Conservation (phyloP, 495 filamentous ascomycete species). For the Niebla homalea region DNA sequence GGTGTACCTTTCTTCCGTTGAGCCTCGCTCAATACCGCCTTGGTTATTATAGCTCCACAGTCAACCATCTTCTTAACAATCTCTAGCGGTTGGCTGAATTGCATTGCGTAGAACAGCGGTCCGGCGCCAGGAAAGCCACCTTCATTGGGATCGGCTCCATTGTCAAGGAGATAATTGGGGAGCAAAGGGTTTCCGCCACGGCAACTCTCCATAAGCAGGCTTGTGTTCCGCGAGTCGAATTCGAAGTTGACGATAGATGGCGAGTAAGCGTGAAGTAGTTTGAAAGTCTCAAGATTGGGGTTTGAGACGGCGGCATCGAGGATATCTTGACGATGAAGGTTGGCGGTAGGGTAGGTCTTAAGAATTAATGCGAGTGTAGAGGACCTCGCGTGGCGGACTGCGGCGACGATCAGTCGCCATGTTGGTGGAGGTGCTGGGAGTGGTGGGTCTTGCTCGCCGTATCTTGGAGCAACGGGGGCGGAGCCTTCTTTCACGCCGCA, state of each 20-base stretch:
- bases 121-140: not conserved
- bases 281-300: slow-evolving; percentile 1
- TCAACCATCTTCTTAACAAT: not conserved
- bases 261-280: not conserved
- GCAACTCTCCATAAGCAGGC: not conserved
- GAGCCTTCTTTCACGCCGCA: not conserved
- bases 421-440: not conserved
- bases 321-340: not conserved
- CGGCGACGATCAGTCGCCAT: not conserved
- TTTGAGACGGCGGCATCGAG: not conserved
- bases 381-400: not conserved
- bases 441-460: not conserved
- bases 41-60: not conserved
- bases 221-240: not conserved
- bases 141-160: slow-evolving; percentile 1
- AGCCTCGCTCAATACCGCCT: not conserved
- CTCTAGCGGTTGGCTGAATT: not conserved
- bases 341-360: not conserved
- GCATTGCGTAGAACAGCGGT: not conserved
- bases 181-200: slow-evolving; percentile 1
- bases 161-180: not conserved
- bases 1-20: too few species aligned
- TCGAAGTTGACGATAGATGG: not conserved
- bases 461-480: not conserved
- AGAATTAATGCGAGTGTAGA: not conserved